Evolutionary conservation across 345 rosid species (phyloP).

Genomic region (Sisymbrium irio): DNA sequence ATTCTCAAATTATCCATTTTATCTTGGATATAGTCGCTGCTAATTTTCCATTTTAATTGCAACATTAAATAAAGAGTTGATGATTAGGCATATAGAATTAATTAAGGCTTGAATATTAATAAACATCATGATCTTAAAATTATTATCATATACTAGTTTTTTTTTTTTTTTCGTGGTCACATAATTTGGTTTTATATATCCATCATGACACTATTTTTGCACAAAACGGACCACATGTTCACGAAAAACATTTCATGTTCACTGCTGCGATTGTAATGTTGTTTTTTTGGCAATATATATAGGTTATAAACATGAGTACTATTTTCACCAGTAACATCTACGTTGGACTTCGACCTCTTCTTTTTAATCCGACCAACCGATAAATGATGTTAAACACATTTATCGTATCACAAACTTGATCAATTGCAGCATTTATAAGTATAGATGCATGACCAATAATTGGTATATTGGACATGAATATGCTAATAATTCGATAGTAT

Average conservation of each 20-base stretch:
- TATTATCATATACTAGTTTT: background rate
- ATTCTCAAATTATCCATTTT: background rate
- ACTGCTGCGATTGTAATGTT: constrained; percentile 29
- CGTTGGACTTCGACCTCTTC: constrained; percentile 11
- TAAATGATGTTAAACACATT: constrained; percentile 11
- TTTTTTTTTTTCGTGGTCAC: background rate
- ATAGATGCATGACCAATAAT: background rate
- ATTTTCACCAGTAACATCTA: constrained; percentile 31
- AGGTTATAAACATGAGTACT: constrained; percentile 22
- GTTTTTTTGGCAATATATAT: constrained; percentile 34
- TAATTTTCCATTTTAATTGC: background rate
- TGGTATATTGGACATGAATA: background rate
- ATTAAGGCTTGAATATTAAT: background rate
- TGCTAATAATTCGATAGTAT: background rate
- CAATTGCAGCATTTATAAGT: background rate
- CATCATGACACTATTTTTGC: constrained; percentile 35
- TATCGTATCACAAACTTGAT: constrained; percentile 8
- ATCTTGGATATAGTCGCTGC: background rate
- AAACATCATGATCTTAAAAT: constrained; percentile 3
- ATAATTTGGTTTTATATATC: constrained; percentile 29
- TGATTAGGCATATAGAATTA: background rate
- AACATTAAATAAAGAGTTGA: background rate
- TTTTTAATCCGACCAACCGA: constrained; percentile 16
- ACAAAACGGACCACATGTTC: constrained; percentile 36
- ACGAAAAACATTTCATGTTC: constrained; percentile 35